Evolutionary conservation across 768 basidiomycete genomes (phyloP), one percentile per base, ranked within the genome.

Genomic region (Mycena galericulata): DNA sequence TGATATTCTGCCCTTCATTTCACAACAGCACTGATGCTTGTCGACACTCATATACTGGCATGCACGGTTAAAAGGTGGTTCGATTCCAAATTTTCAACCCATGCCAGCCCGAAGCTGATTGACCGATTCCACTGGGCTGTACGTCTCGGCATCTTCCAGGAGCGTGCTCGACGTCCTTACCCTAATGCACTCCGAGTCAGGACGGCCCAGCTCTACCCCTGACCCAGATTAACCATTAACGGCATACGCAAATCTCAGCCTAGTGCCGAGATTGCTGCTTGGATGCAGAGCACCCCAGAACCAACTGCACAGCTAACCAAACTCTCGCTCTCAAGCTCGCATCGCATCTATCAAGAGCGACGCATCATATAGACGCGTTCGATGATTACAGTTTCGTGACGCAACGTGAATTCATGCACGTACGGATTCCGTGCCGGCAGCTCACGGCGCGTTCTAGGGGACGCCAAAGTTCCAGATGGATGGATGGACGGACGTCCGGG

Each of bases 321-420:
- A 11, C 56, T 65, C 64, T 51, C 46, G 56, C 64, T 65, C 64
- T 45, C 51, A 59, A 43, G 47, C 64, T 51, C 34, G 34, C 41
- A 47, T n/a, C n/a, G n/a, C 56, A 65, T 65, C 64, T 65, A 65
- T 59, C 64, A 51, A 46, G 54, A 40, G 26, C 34, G 41, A n/a
- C 15, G 12, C 24, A 34, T 36, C 27, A 65, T 59, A 49, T 24
- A 51, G 59, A 59, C 40, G 56, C 64, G 55, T 45, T 51, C 56
- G n/a, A 40, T 65, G 63, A 43, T 57, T 57, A 65, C 55, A 11
- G 54, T 65, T 57, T 36, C 11, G 29, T 27, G 62, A 46, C 62
- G 53, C 24, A 2, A 20, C 20, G 11, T 47, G 47, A 36, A 32
- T n/a, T n/a, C 7, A 30, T n/a, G 12, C 18, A 51, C 29, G 9